phyloP scores from a whole-genome alignment of 441 rosid genomes.

The Codiaeum variegatum region DNA sequence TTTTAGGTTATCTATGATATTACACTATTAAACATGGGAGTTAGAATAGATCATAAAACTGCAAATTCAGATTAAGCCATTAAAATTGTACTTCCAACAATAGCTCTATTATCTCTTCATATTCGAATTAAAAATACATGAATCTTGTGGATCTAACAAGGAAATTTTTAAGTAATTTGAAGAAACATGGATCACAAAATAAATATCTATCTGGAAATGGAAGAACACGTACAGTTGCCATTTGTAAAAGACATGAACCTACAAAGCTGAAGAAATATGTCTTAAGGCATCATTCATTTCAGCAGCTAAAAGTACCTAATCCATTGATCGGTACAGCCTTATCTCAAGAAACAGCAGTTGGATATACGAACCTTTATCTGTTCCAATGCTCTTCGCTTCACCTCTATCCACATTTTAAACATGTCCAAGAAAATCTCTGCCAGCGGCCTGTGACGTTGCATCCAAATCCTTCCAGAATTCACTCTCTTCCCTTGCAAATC shows the following conservation, averaged over 20 bases:
- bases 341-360: slow-evolving; percentile 13
- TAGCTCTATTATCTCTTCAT: not conserved
- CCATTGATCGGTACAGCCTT: not conserved
- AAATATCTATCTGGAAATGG: not conserved
- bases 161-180: not conserved
- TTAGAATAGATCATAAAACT: not conserved
- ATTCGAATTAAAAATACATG: not conserved
- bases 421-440: not conserved
- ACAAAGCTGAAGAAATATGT: slow-evolving; percentile 4
- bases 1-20: too few species aligned
- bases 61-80: not conserved
- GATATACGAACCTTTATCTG: not conserved
- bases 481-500: not conserved
- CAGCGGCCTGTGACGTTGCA: not conserved
- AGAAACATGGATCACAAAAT: not conserved
- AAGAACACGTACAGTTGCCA: not conserved
- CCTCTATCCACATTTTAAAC: not conserved
- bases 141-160: not conserved
- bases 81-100: not conserved
- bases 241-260: not conserved
- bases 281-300: not conserved
- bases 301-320: slow-evolving; percentile 5
- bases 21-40: not conserved
- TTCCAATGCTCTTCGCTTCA: not conserved
- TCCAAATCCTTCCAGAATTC: not conserved